A percentile compares a stretch with the other conserved stretches of the same genome.
These are phyloP conservation scores for Penicillium coprophilum DNA, from an alignment of 495 filamentous ascomycete species.

Conservation along the genomic window DNA sequence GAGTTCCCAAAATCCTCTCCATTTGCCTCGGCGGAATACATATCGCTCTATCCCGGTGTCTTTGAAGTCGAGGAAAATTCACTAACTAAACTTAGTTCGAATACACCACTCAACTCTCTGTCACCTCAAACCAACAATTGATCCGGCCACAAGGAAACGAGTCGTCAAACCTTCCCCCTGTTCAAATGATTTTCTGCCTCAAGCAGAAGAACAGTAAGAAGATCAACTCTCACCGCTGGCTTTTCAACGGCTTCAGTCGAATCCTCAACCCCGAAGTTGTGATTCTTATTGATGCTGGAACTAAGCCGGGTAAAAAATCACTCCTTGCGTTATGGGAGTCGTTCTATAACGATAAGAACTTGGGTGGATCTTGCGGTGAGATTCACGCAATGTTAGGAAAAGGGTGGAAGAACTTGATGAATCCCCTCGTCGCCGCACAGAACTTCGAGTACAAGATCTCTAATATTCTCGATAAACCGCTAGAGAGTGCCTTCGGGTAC, in stretches of 20 bases:
- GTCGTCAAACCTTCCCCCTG: constrained; percentile 81
- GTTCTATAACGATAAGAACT: constrained; percentile 98
- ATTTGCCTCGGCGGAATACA: background rate
- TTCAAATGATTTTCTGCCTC: constrained; percentile 97
- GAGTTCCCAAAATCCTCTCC: constrained; percentile 23
- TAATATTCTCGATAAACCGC: constrained; percentile 96
- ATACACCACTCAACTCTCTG: constrained; percentile 98
- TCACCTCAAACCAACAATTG: constrained; percentile 90
- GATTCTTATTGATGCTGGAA: constrained; percentile 94
- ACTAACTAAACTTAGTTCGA: constrained; percentile 63
- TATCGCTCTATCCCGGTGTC: background rate
- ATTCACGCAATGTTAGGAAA: constrained; percentile 96
- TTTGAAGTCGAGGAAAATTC: background rate
- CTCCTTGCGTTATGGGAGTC: constrained; percentile 93
- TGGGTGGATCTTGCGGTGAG: constrained; percentile 96
- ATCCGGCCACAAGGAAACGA: constrained; percentile 85
- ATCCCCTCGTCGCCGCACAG: constrained; percentile 91
- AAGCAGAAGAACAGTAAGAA: constrained; percentile 99
- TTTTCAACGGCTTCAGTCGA: constrained; percentile 95
- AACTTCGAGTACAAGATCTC: constrained; percentile 99
- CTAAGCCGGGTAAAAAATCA: constrained; percentile 89
- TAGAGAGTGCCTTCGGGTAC: constrained; percentile 97
- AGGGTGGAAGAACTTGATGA: constrained; percentile 85
- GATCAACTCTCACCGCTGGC: constrained; percentile 98
- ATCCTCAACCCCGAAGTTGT: constrained; percentile 96